Conservation (phyloP, 164 flowering plant genomes). For the Paratinospora sagittata region DNA sequence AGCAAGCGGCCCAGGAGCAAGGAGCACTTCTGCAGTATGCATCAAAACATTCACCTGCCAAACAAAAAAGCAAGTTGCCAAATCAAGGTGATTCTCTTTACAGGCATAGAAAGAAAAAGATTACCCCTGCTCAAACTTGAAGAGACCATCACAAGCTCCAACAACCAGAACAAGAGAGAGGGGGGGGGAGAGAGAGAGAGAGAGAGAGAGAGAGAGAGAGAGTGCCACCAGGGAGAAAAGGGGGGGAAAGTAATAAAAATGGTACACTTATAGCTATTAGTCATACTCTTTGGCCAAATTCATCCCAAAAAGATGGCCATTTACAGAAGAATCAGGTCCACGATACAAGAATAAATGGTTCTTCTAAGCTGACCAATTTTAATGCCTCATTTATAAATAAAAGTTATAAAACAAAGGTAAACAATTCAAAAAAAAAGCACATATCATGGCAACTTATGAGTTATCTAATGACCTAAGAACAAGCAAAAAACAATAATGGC, state of each 20-base stretch:
- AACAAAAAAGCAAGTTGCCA: not conserved
- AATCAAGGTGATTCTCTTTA: not conserved
- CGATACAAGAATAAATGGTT: not conserved
- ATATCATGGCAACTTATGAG: not conserved
- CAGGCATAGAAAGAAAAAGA: not conserved
- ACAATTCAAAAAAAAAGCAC: not conserved
- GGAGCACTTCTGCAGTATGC: conserved; percentile 46
- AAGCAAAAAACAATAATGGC: not conserved
- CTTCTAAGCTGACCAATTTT: not conserved
- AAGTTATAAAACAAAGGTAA: too few relatives aligned
- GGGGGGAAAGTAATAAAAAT: not conserved
- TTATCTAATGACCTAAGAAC: not conserved
- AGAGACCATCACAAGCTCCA: not conserved
- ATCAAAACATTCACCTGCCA: conserved; percentile 69
- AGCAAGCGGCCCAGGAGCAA: conserved; percentile 12
- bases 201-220: not conserved
- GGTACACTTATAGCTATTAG: not conserved
- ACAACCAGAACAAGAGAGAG: not conserved
- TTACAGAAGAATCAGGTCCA: not conserved
- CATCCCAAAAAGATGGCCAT: not conserved
- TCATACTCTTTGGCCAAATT: not conserved
- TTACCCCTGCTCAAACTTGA: not conserved
- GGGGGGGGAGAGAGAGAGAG: too few relatives aligned
- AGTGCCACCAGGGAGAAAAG: not conserved
- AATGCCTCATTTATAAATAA: not conserved